A percentile compares a stretch with the other conserved stretches of the same genome.
These are phyloP conservation scores for Abelmoschus esculentus DNA, from an alignment of 345 rosid genomes.

Conservation along the genomic window DNA sequence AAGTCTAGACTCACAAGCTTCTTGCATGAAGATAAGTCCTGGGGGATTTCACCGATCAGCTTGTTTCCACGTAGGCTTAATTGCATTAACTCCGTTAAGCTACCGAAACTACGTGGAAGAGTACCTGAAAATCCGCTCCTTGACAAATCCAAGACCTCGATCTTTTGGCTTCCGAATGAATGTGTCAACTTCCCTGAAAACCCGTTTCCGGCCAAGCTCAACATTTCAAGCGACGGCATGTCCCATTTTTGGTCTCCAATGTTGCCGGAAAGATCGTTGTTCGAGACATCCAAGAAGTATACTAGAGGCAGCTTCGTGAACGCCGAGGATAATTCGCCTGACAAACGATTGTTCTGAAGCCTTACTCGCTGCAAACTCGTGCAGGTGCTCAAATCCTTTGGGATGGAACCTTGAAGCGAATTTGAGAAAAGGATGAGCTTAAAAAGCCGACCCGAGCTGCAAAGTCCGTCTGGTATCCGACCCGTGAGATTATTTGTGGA, in stretches of 20 bases:
- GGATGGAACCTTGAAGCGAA: conserved; percentile 49
- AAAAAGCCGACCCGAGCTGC: conserved; percentile 56
- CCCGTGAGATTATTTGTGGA: conserved; percentile 76
- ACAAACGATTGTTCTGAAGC: conserved; percentile 56
- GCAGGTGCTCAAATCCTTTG: conserved; percentile 44
- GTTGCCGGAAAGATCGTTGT: conserved; percentile 55
- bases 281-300: conserved; percentile 73
- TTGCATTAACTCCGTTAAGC: conserved; percentile 48
- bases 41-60: conserved; percentile 57
- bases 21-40: conserved; percentile 54
- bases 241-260: conserved; percentile 44
- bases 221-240: conserved; percentile 73
- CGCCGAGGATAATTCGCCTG: conserved; percentile 43
- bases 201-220: conserved; percentile 52
- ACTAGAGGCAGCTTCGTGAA: conserved; percentile 53
- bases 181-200: conserved; percentile 52
- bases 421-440: conserved; percentile 87
- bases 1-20: conserved; percentile 69
- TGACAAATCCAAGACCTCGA: conserved; percentile 64
- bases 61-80: conserved; percentile 50
- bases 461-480: conserved; percentile 48
- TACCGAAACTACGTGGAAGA: conserved; percentile 44
- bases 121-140: conserved; percentile 49
- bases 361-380: conserved; percentile 61
- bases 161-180: conserved; percentile 40